phyloP scores from a whole-genome alignment of 768 basidiomycete species.

The Nidularia pulvinata region DNA sequence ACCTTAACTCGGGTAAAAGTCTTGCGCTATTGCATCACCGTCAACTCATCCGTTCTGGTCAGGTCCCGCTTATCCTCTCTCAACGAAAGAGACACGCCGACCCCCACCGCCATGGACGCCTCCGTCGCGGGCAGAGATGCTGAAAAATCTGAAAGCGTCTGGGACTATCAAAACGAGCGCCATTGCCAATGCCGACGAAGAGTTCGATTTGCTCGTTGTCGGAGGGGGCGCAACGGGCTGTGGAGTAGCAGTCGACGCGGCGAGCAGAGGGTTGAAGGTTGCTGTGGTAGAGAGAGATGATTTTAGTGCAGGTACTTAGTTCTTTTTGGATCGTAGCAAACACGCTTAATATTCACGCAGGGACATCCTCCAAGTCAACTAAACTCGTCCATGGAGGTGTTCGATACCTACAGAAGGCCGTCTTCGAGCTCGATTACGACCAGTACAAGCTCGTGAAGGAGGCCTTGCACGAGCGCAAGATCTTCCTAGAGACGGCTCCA shows the following conservation, averaged over 20 bases:
- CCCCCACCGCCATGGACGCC: slow-evolving; percentile 83
- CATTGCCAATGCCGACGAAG: slow-evolving; percentile 22
- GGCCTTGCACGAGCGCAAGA: slow-evolving; percentile 88
- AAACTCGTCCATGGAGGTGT: slow-evolving; percentile 99
- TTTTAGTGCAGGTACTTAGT: slow-evolving; percentile 74
- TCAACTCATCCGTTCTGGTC: too few species aligned
- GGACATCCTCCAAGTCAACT: slow-evolving; percentile 96
- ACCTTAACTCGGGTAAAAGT: slow-evolving; percentile 60
- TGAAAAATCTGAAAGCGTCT: slow-evolving; percentile 54
- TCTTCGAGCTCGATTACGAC: slow-evolving; percentile 94
- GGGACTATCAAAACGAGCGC: slow-evolving; percentile 14
- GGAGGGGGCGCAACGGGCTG: slow-evolving; percentile 97
- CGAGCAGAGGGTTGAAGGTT: slow-evolving; percentile 87
- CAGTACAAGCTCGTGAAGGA: slow-evolving; percentile 97
- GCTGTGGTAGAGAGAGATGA: slow-evolving; percentile 94
- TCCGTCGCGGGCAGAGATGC: slow-evolving; percentile 66
- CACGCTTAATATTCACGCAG: slow-evolving; percentile 30
- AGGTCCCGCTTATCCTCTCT: slow-evolving; percentile 54
- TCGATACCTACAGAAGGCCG: slow-evolving; percentile 95
- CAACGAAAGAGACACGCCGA: slow-evolving; percentile 65
- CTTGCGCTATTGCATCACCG: too few species aligned
- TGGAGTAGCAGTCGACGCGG: slow-evolving; percentile 96
- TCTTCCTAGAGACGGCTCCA: slow-evolving; percentile 95
- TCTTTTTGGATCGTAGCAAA: neutral
- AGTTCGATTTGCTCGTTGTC: slow-evolving; percentile 82